A percentile compares a stretch with the other conserved stretches of the same genome.
phyloP scores from a whole-genome alignment of 108 stramenopile species.

The Nitzschia sp. region DNA sequence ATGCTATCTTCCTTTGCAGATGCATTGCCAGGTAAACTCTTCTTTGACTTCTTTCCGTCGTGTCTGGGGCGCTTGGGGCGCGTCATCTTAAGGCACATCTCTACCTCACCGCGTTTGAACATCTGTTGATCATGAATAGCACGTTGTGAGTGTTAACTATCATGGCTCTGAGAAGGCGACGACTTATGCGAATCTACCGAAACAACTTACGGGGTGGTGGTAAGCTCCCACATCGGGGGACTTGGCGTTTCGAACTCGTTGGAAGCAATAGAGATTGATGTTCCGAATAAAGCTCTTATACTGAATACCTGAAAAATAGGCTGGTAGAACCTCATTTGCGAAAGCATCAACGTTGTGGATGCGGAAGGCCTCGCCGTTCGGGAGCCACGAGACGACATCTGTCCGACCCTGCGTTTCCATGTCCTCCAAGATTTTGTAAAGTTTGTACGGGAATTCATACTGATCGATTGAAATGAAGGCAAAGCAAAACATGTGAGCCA shows the following conservation, averaged over 20 bases:
- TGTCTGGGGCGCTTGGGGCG: not conserved
- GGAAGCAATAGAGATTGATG: constrained; percentile 69
- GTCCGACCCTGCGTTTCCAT: constrained; percentile 22
- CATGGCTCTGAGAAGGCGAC: no score
- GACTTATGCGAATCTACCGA: no score
- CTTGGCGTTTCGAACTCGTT: constrained; percentile 18
- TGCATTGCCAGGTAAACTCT: no score
- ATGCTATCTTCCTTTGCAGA: no score
- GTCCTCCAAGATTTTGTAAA: constrained; percentile 18
- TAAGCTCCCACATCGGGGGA: not conserved
- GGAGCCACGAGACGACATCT: constrained; percentile 55
- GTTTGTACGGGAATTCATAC: not conserved
- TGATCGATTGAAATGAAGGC: not conserved
- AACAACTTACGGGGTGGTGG: no score
- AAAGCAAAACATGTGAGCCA: not conserved
- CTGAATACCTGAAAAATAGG: constrained; percentile 76
- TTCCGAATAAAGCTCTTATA: constrained; percentile 84
- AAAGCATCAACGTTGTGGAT: constrained; percentile 65
- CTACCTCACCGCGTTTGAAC: not conserved
- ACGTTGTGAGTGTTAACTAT: no score
- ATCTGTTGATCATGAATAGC: no score
- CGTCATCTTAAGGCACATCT: not conserved
- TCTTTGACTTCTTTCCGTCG: constrained; percentile 13
- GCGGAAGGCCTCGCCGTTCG: constrained; percentile 63
- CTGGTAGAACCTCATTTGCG: constrained; percentile 63